A percentile compares a stretch with the other conserved stretches of the same genome.
Evolutionary conservation across 2,329 filamentous ascomycete genomes (phyloP).

Genomic region (Sphaceloma murrayae): DNA sequence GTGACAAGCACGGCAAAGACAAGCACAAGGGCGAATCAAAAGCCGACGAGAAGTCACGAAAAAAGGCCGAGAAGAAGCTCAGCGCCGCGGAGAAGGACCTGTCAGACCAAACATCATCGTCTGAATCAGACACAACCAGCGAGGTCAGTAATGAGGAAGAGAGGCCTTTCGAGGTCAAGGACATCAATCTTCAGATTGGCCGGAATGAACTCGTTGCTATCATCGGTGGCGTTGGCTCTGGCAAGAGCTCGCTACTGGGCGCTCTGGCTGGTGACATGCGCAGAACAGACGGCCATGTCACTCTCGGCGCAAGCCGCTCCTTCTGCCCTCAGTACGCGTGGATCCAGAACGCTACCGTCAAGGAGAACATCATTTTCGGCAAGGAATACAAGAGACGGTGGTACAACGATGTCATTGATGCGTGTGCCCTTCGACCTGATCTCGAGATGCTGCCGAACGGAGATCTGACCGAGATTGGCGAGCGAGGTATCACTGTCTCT

Average conservation of each 20-base stretch:
- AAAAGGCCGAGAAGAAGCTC: constrained; percentile 31
- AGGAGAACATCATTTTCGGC: constrained; percentile 85
- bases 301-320: constrained; percentile 67
- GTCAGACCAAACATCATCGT: constrained; percentile 19
- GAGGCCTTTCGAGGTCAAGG: constrained; percentile 63
- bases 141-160: constrained; percentile 48
- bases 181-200: constrained; percentile 57
- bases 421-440: constrained; percentile 76
- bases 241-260: constrained; percentile 81
- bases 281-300: constrained; percentile 62
- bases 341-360: constrained; percentile 87
- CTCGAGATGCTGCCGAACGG: constrained; percentile 86
- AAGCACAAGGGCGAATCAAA: constrained; percentile 39
- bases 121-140: constrained; percentile 28
- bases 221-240: constrained; percentile 82
- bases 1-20: constrained; percentile 30
- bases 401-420: constrained; percentile 76
- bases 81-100: constrained; percentile 25
- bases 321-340: constrained; percentile 96
- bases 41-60: constrained; percentile 34
- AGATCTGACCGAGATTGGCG: constrained; percentile 86
- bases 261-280: constrained; percentile 92
- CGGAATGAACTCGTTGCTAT: constrained; percentile 71
- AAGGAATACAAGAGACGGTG: constrained; percentile 61
- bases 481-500: constrained; percentile 89